phyloP scores from a whole-genome alignment of 805 yeast species.

The Wickerhamomyces ciferrii region DNA sequence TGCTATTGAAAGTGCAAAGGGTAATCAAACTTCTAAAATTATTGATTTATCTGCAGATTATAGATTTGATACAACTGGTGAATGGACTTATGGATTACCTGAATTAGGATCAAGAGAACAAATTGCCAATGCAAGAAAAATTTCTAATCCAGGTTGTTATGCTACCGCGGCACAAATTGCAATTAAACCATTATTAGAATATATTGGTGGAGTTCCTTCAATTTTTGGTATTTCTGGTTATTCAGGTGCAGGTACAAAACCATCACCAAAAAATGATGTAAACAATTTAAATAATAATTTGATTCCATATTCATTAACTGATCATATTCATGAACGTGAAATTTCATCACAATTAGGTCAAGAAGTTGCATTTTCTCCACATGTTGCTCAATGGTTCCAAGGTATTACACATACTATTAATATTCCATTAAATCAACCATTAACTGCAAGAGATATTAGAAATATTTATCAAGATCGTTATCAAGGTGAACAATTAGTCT shows the following conservation, averaged over 20 bases:
- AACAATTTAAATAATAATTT: slow-evolving; percentile 71
- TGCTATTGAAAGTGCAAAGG: slow-evolving; percentile 63
- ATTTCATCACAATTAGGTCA: slow-evolving; percentile 75
- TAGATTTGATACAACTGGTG: slow-evolving; percentile 82
- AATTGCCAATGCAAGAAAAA: slow-evolving; percentile 70
- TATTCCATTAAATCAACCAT: slow-evolving; percentile 70
- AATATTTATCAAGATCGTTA: slow-evolving; percentile 84
- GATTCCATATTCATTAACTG: slow-evolving; percentile 93
- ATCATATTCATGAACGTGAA: slow-evolving; percentile 95
- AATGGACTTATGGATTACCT: slow-evolving; percentile 95
- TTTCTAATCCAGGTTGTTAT: slow-evolving; percentile 97
- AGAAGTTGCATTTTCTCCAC: slow-evolving; percentile 88
- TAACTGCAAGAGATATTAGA: slow-evolving; percentile 79
- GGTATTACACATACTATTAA: slow-evolving; percentile 92
- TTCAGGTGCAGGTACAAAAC: slow-evolving; percentile 99
- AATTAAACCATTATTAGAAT: slow-evolving; percentile 76
- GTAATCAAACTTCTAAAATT: slow-evolving; percentile 65
- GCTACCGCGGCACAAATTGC: slow-evolving; percentile 98
- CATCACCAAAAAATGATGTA: slow-evolving; percentile 91
- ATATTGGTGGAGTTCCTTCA: slow-evolving; percentile 68
- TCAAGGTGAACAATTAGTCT: slow-evolving; percentile 79
- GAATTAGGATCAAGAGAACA: slow-evolving; percentile 69
- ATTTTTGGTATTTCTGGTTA: slow-evolving; percentile 96
- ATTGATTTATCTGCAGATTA: slow-evolving; percentile 94
- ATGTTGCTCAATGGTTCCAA: slow-evolving; percentile 99